These are phyloP conservation scores for Talaromyces piceae DNA, from an alignment of 2,329 filamentous ascomycete genomes.

Conservation along the genomic window DNA sequence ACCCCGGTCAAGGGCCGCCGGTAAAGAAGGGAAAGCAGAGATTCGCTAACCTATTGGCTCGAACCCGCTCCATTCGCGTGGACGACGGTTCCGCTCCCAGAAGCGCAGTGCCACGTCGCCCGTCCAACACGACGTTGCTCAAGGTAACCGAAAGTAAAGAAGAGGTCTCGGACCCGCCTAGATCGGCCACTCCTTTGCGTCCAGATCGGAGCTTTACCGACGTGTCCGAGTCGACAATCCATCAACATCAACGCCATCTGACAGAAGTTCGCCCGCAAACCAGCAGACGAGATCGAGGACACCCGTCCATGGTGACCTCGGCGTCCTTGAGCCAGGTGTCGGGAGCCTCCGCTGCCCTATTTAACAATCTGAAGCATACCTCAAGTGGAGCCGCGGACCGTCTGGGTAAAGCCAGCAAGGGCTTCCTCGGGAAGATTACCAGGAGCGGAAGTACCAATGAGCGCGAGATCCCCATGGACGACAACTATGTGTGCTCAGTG, in stretches of 20 bases:
- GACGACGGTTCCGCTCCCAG: constrained; percentile 33
- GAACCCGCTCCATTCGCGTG: constrained; percentile 38
- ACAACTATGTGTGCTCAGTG: constrained; percentile 75
- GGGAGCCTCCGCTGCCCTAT: constrained; percentile 55
- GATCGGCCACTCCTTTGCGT: constrained; percentile 54
- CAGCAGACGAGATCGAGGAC: constrained; percentile 24
- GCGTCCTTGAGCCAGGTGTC: constrained; percentile 42
- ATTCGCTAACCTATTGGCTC: constrained; percentile 38
- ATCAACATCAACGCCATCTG: constrained; percentile 65
- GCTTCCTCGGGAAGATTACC: constrained; percentile 70
- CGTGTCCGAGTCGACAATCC: constrained; percentile 56
- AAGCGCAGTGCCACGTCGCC: constrained; percentile 25
- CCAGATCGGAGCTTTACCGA: constrained; percentile 62
- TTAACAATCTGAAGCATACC: constrained; percentile 66
- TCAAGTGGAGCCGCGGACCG: constrained; percentile 67
- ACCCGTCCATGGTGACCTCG: constrained; percentile 36
- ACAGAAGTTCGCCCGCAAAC: constrained; percentile 22
- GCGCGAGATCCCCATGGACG: constrained; percentile 64
- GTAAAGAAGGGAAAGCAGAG: constrained; percentile 38
- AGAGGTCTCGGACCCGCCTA: constrained; percentile 40
- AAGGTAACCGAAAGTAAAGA: constrained; percentile 15
- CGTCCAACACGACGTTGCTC: constrained; percentile 30
- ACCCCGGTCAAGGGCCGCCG: constrained; percentile 6
- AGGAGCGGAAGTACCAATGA: constrained; percentile 62
- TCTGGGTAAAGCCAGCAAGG: constrained; percentile 66